These are phyloP conservation scores for Diaporthe nobilis DNA, from an alignment of 2,329 filamentous ascomycete genomes.

Conservation along the genomic window DNA sequence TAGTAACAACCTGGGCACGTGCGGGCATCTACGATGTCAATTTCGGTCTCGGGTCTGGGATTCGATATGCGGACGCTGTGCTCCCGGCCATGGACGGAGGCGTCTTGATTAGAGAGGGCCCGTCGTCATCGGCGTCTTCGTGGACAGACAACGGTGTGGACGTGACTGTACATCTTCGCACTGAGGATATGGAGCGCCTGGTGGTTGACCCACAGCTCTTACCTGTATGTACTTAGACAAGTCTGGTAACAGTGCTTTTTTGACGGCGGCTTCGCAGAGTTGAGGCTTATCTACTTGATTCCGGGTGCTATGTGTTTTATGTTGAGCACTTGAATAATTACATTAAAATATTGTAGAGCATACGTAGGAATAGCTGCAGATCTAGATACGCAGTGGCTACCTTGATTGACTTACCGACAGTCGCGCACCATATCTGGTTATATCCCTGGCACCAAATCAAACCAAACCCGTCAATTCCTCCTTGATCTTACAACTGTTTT, in stretches of 20 bases:
- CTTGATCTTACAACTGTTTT: neutral
- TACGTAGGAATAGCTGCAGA: too few relatives aligned
- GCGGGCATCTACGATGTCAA: constrained; percentile 16
- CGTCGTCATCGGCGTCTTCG: neutral
- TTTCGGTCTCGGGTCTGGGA: constrained; percentile 1
- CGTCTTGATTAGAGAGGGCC: neutral
- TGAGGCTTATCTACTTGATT: neutral
- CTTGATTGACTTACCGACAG: neutral
- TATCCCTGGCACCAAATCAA: too few relatives aligned
- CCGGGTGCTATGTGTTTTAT: neutral
- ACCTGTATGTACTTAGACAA: neutral
- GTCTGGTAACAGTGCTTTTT: neutral
- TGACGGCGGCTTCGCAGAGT: neutral
- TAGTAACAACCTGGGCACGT: constrained; percentile 3
- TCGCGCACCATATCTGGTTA: neutral
- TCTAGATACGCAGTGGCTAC: neutral
- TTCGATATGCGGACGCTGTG: constrained; percentile 1
- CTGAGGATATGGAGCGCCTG: constrained; percentile 1
- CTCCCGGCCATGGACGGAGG: constrained; percentile 5
- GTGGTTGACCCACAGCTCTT: neutral
- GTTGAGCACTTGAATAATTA: neutral
- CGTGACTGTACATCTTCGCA: neutral
- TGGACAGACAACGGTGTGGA: neutral
- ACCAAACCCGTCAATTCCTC: neutral
- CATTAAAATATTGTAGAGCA: too few relatives aligned